These are phyloP conservation scores for Aschersonia sp. DNA, from an alignment of 2,329 filamentous ascomycete species.

Conservation along the genomic window DNA sequence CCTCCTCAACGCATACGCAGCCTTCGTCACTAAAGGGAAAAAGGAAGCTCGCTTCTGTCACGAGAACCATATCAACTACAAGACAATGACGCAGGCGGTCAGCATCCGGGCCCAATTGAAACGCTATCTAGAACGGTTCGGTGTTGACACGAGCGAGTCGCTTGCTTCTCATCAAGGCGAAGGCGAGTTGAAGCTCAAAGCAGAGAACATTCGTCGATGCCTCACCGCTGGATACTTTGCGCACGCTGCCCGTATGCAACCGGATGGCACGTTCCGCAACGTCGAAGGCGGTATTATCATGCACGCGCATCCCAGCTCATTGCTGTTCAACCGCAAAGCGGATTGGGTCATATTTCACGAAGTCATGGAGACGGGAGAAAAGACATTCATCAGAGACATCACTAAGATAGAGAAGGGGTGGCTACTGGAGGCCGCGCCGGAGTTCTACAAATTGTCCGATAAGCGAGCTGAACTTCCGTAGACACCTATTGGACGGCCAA, in stretches of 20 bases:
- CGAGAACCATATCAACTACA: slow-evolving; percentile 77
- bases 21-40: slow-evolving; percentile 69
- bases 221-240: slow-evolving; percentile 85
- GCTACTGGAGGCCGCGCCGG: slow-evolving; percentile 76
- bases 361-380: slow-evolving; percentile 74
- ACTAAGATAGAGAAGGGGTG: slow-evolving; percentile 91
- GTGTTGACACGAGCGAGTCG: slow-evolving; percentile 53
- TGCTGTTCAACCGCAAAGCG: slow-evolving; percentile 93
- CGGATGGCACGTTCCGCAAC: slow-evolving; percentile 78
- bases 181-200: slow-evolving; percentile 22
- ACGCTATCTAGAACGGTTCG: slow-evolving; percentile 76
- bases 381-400: slow-evolving; percentile 81
- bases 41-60: slow-evolving; percentile 80
- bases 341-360: slow-evolving; percentile 96
- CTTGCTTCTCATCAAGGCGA: slow-evolving; percentile 21
- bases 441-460: slow-evolving; percentile 55
- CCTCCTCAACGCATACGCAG: slow-evolving; percentile 82
- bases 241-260: slow-evolving; percentile 85
- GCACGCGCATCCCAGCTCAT: slow-evolving; percentile 77
- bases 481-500: background rate
- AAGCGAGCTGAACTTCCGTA: slow-evolving; percentile 8
- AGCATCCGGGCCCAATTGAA: slow-evolving; percentile 78
- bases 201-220: slow-evolving; percentile 69
- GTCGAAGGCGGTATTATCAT: slow-evolving; percentile 67
- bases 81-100: slow-evolving; percentile 65